These are phyloP conservation scores for Syzygium malaccense DNA, from an alignment of 441 rosid species.

Conservation along the genomic window DNA sequence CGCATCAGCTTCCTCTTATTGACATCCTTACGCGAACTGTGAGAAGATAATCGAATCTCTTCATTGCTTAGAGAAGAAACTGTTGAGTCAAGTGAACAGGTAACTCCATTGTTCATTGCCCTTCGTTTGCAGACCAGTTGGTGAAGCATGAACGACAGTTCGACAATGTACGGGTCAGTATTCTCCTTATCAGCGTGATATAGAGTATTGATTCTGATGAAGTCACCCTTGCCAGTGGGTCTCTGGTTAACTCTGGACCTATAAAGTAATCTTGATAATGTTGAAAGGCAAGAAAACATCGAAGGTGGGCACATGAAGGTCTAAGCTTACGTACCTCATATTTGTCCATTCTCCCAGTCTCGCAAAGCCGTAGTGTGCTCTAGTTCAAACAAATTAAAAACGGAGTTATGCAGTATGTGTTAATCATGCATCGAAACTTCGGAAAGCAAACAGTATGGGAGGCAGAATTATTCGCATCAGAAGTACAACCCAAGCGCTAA, in stretches of 20 bases:
- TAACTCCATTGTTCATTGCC: conserved; percentile 41
- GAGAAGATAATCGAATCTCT: conserved; percentile 27
- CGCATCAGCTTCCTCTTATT: conserved; percentile 68
- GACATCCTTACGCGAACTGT: conserved; percentile 48
- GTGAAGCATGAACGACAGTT: conserved; percentile 80
- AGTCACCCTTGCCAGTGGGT: conserved; percentile 57
- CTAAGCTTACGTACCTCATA: conserved; percentile 42
- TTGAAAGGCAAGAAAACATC: neutral
- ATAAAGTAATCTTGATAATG: neutral
- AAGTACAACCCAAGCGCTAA: neutral
- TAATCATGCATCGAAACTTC: neutral
- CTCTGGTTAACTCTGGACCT: conserved; percentile 62
- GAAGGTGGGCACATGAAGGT: neutral
- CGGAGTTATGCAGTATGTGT: neutral
- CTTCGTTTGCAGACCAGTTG: conserved; percentile 66
- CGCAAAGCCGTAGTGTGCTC: conserved; percentile 97
- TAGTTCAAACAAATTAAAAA: neutral
- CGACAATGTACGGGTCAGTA: conserved; percentile 67
- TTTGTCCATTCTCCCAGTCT: conserved; percentile 99
- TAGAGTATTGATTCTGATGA: conserved; percentile 75
- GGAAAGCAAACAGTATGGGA: neutral
- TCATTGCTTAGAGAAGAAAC: conserved; percentile 56
- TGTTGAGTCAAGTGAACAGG: conserved; percentile 30
- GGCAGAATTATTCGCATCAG: neutral
- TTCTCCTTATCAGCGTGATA: conserved; percentile 93